These are phyloP conservation scores for Microcyclospora tardicrescens DNA, from an alignment of 2,329 filamentous ascomycete genomes.

Conservation along the genomic window DNA sequence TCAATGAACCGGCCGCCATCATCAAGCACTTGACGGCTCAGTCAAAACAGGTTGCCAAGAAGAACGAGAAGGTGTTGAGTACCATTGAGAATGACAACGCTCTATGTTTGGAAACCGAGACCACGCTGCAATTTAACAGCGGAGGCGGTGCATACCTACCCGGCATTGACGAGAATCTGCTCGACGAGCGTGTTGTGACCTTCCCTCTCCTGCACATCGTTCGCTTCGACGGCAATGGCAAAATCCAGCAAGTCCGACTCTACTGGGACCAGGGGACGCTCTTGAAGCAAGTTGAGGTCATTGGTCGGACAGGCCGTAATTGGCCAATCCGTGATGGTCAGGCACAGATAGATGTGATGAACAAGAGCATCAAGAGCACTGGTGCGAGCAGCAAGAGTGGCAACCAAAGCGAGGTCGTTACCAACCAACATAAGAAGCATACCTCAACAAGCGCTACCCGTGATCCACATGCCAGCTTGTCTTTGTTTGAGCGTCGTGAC, in stretches of 20 bases:
- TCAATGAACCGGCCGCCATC: constrained; percentile 60
- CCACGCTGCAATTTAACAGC: constrained; percentile 65
- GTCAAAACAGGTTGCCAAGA: constrained; percentile 66
- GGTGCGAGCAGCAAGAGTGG: constrained; percentile 13
- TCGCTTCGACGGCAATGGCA: constrained; percentile 60
- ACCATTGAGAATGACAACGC: constrained; percentile 58
- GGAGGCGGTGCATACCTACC: constrained; percentile 81
- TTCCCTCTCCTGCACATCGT: constrained; percentile 88
- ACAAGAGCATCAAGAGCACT: constrained; percentile 18
- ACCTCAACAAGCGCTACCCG: constrained; percentile 24
- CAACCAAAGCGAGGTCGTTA: constrained; percentile 15
- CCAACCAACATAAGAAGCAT: constrained; percentile 16
- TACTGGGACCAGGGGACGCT: constrained; percentile 93
- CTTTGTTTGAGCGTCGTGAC: constrained; percentile 61
- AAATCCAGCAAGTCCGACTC: constrained; percentile 76
- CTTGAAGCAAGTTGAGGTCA: constrained; percentile 85
- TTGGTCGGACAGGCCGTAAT: constrained; percentile 77
- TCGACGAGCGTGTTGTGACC: constrained; percentile 66
- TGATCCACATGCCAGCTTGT: constrained; percentile 51
- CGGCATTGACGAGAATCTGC: constrained; percentile 83
- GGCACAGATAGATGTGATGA: constrained; percentile 60
- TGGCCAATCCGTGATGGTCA: constrained; percentile 87
- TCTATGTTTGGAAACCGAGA: constrained; percentile 67
- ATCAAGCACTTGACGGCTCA: constrained; percentile 66
- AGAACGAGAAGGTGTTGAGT: constrained; percentile 62